phyloP scores from a whole-genome alignment of 2,329 filamentous ascomycete species.

The Cladophialophora chaetospira region DNA sequence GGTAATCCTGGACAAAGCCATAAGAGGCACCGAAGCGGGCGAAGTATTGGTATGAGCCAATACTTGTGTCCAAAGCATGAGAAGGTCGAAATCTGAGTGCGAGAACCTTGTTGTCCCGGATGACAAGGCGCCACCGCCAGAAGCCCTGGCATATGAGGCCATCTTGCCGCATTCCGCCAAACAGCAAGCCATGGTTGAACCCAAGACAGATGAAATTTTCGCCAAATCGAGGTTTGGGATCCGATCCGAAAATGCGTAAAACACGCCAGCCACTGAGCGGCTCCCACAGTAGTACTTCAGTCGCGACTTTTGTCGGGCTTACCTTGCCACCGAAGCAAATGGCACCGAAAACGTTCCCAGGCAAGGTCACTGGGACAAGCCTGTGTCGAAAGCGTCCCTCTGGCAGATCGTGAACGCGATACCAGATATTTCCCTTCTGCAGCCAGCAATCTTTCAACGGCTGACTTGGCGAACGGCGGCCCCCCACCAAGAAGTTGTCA shows the following conservation, averaged over 20 bases:
- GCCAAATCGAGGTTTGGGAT: constrained; percentile 57
- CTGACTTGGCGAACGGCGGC: constrained; percentile 71
- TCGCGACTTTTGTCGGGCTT: constrained; percentile 50
- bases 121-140: constrained; percentile 65
- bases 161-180: constrained; percentile 69
- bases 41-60: constrained; percentile 38
- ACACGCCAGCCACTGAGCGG: constrained; percentile 54
- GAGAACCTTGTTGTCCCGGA: constrained; percentile 41
- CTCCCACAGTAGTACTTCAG: constrained; percentile 59
- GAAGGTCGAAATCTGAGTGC: constrained; percentile 29
- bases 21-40: constrained; percentile 56
- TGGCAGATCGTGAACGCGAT: constrained; percentile 64
- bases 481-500: constrained; percentile 70
- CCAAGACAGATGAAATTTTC: constrained; percentile 49
- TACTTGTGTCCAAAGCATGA: constrained; percentile 29
- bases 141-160: constrained; percentile 65
- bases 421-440: constrained; percentile 65
- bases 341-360: constrained; percentile 44
- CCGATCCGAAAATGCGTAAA: constrained; percentile 39
- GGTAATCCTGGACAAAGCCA: constrained; percentile 47
- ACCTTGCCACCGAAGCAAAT: constrained; percentile 67
- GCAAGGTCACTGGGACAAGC: constrained; percentile 51
- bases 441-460: constrained; percentile 76
- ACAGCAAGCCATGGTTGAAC: constrained; percentile 61
- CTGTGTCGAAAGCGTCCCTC: constrained; percentile 73